A percentile compares a stretch with the other conserved stretches of the same genome.
Evolutionary conservation across 495 filamentous ascomycete genomes (phyloP).

Genomic region (Saxophila tyrrhenica): DNA sequence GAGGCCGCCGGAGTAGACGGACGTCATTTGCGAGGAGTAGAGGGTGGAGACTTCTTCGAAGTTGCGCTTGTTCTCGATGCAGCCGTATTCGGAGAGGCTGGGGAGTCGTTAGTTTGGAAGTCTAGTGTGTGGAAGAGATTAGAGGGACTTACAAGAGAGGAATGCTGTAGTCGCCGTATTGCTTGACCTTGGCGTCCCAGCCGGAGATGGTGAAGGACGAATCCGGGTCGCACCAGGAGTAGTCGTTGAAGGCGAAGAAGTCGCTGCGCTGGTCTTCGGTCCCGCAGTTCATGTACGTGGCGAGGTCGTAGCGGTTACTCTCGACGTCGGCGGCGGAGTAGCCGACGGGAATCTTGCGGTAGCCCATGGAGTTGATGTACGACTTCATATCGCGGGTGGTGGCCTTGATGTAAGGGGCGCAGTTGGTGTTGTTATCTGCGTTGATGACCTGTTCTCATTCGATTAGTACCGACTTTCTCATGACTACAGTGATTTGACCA

Average conservation of each 20-base stretch:
- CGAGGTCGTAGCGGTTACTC: slow-evolving; percentile 78
- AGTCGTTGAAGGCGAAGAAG: slow-evolving; percentile 98
- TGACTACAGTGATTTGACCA: no score
- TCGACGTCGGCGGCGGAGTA: slow-evolving; percentile 85
- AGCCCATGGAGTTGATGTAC: slow-evolving; percentile 63
- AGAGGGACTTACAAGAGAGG: slow-evolving; percentile 54
- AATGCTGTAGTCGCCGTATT: slow-evolving; percentile 79
- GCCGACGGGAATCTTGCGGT: slow-evolving; percentile 76
- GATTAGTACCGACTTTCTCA: no score
- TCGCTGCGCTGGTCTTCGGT: slow-evolving; percentile 73
- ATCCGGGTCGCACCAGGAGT: slow-evolving; percentile 83
- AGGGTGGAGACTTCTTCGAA: slow-evolving; percentile 72
- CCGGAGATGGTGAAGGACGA: slow-evolving; percentile 66
- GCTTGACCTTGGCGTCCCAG: slow-evolving; percentile 86
- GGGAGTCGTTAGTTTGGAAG: neutral
- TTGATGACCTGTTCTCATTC: slow-evolving; percentile 52
- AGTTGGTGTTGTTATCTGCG: slow-evolving; percentile 56
- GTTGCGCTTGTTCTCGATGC: slow-evolving; percentile 64
- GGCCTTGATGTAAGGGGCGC: slow-evolving; percentile 86
- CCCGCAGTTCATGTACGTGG: slow-evolving; percentile 91
- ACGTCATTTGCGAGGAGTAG: slow-evolving; percentile 75
- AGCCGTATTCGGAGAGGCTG: slow-evolving; percentile 82
- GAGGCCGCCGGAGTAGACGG: slow-evolving; percentile 88
- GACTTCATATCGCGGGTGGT: slow-evolving; percentile 83
- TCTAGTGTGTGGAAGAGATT: neutral